Conservation (phyloP, 257 asterid species). For the Agastache rugosa region DNA sequence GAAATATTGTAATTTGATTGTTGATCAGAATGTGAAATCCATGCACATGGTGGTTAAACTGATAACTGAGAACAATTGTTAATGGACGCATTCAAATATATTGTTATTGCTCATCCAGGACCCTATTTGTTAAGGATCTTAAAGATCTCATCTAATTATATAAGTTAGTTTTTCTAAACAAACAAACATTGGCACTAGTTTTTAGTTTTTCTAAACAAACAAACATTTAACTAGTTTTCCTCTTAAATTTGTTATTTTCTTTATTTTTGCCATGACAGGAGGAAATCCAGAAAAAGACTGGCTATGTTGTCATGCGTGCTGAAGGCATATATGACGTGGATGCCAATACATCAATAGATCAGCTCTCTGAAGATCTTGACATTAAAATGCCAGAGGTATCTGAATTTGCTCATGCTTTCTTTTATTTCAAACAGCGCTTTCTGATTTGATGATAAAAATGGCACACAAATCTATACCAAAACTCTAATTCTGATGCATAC, state of each 20-base stretch:
- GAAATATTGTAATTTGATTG: conserved; percentile 17
- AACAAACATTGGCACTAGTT: not conserved
- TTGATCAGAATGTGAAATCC: conserved; percentile 2
- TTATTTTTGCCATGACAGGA: conserved; percentile 60
- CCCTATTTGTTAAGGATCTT: not conserved
- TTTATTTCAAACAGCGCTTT: conserved; percentile 8
- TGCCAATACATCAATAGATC: conserved; percentile 95
- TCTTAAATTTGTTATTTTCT: conserved; percentile 5
- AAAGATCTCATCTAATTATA: conserved; percentile 10
- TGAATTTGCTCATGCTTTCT: conserved; percentile 16
- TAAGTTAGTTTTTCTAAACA: not conserved
- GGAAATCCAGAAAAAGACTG: conserved; percentile 98
- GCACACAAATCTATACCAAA: conserved; percentile 9
- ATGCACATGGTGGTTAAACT: conserved; percentile 18
- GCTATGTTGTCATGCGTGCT: conserved; percentile 95
- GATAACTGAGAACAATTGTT: conserved; percentile 13
- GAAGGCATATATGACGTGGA: conserved; percentile 96
- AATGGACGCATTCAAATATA: conserved; percentile 21
- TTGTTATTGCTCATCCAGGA: conserved; percentile 14
- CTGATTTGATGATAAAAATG: conserved; percentile 12
- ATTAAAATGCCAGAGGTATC: conserved; percentile 95
- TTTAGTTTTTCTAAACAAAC: not conserved
- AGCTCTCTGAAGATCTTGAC: conserved; percentile 94
- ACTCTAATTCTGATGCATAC: conserved; percentile 1
- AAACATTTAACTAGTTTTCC: not conserved